phyloP scores from a whole-genome alignment of 2,329 filamentous ascomycete species.

The Colletotrichum coccodes region DNA sequence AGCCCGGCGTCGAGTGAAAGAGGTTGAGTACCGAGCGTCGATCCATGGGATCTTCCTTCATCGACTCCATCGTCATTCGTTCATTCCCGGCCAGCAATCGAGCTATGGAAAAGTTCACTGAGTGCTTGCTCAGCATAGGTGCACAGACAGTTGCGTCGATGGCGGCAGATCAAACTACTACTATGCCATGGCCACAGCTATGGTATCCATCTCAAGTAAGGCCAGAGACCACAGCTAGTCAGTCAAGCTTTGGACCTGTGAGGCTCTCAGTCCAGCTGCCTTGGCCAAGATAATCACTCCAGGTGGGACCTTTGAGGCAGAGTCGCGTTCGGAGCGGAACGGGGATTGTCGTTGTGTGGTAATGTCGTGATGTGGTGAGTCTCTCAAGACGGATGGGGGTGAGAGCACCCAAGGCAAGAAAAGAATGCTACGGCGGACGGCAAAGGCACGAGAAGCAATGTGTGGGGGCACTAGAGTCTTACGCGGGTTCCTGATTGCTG shows the following conservation, averaged over 20 bases:
- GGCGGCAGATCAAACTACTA: too few species aligned
- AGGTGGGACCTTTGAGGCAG: too few species aligned
- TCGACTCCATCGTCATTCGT: not conserved
- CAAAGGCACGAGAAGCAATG: conserved; percentile 5
- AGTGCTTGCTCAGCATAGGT: not conserved
- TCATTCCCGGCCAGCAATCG: not conserved
- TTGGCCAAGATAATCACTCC: too few species aligned
- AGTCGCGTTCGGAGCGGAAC: too few species aligned
- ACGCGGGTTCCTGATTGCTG: conserved; percentile 17
- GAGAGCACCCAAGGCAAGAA: not conserved
- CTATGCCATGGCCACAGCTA: too few species aligned
- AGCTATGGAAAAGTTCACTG: not conserved
- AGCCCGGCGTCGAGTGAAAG: too few species aligned
- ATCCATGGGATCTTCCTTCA: not conserved
- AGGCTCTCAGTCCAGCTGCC: too few species aligned
- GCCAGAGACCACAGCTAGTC: too few species aligned
- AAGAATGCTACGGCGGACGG: not conserved
- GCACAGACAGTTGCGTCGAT: too few species aligned
- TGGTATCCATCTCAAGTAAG: too few species aligned
- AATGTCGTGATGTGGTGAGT: not conserved
- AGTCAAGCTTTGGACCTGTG: too few species aligned
- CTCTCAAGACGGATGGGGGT: not conserved
- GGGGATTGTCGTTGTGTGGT: too few species aligned
- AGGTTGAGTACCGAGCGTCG: not conserved
- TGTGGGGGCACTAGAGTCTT: conserved; percentile 21